Evolutionary conservation across 2,329 filamentous ascomycete genomes (phyloP), one percentile per base, ranked within the genome.

Genomic region (Emergomyces orientalis): DNA sequence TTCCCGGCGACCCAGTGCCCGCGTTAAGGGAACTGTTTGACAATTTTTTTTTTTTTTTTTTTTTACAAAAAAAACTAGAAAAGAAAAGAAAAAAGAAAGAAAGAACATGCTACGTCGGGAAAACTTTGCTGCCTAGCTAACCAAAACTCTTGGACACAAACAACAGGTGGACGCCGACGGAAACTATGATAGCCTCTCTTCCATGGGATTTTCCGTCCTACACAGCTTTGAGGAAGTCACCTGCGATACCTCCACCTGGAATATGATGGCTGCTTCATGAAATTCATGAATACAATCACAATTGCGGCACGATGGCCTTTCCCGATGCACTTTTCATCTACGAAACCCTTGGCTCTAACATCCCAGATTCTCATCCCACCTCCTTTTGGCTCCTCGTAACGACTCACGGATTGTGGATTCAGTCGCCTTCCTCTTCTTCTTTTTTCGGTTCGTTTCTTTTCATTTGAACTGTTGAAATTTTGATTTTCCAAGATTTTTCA

Each of bases 211-310:
- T 71, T 85, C 86, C 66, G 83, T 89, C 54, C 77, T 91, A 65
- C 88, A 93, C 75, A 87, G 83, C 49, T 95, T 91, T 73, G 90
- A 96, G 70, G 89, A 95, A 74, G 84, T 94, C 61, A 89, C 86
- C 64, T 86, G 83, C 69, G 85, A 88, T 72, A 83, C 84, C 54
- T 80, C 82, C 59, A 85, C 82, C 8, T 86, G 84, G 83, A 84
- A 78, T 69, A 43, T 62, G 25, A 62, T 60, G 43, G 59, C 39
- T 22, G 25, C 60, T 19, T 30, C 51, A 19, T 61, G 41, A 61
- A 37, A n/a, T 22, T 55, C 52, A 37, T 19, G 51, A 34, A 32
- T 34, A 19, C 27, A 22, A 22, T 34, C 9, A 37, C 30, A 37
- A 37, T 8, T 32, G 32, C 7, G 13, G 25, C 14, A 30, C 5